Base-by-base conservation (phyloP, 768 basidiomycete species). In the Tulasnella sp. region DNA sequence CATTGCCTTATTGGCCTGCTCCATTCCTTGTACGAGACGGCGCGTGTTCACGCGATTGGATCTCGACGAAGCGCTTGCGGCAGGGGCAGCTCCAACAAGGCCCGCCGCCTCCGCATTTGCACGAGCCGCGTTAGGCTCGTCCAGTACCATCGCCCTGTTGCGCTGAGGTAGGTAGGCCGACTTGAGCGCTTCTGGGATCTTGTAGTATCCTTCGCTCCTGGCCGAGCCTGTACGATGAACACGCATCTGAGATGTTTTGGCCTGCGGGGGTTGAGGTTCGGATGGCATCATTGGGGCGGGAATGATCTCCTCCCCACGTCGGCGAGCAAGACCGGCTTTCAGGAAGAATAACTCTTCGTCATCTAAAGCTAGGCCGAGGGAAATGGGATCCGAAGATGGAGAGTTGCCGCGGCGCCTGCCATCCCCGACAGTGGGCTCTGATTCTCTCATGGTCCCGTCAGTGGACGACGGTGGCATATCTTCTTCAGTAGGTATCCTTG, bases 141-240 rank as follows among this genome's bases (percentile, higher is more conserved):
- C 71, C 0, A 68, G 73, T 21, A 60, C 59, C 46, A 51, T 50
- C 2, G 57, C 59, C 56, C 68, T 66, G 55, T 76, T 75, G 73
- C 55, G 79, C 70, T 94, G 90, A 4, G 89, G 85, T 44, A 98
- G 87, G 65, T 98, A 97, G 2, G 81, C 81, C 0, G 90, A 85
- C 74, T 96, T 96, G 69, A 92, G 88, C 4, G 84, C 80, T 66
- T 90, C 86, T 0, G 90, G 84, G 69, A 98, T 90, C 75, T 92
- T 89, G 79, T 94, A 94, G 72, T 84, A 92, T 2, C 96, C 94
- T 70, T 97, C 90, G 1, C 92, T 91, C 15, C 94, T 82, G 17
- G 92, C 91, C 30, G 88, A 86, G 22, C 93, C 92, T 1, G 87
- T 86, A 50, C 80, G 64, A 68, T 94, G 92, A 54, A 81, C 82